A percentile compares a stretch with the other conserved stretches of the same genome.
Conservation (phyloP, 345 rosid genomes). For the Gossypium bickii region DNA sequence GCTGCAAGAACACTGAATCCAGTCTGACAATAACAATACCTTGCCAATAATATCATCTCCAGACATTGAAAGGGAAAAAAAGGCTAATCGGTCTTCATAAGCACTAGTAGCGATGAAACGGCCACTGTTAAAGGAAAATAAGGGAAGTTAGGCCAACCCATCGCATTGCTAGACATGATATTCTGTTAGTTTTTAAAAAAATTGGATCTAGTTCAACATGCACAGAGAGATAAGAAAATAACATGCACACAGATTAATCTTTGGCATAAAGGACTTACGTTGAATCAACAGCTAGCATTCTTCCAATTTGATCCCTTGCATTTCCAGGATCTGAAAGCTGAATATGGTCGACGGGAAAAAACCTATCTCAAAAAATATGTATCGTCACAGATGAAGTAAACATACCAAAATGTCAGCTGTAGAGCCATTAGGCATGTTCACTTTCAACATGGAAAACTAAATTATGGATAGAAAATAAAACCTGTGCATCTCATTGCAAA, state of each 20-base stretch:
- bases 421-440: conserved; percentile 9
- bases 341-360: conserved; percentile 74
- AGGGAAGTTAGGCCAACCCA: conserved; percentile 8
- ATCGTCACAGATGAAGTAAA: conserved; percentile 9
- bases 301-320: conserved; percentile 76
- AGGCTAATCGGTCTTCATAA: conserved; percentile 73
- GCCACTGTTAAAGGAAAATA: conserved; percentile 51
- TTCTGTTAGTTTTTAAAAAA: not conserved
- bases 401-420: conserved; percentile 10
- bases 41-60: conserved; percentile 61
- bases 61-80: conserved; percentile 70
- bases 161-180: not conserved
- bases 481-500: conserved; percentile 98
- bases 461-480: conserved; percentile 24
- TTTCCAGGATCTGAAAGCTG: conserved; percentile 83
- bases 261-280: conserved; percentile 42
- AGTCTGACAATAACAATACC: conserved; percentile 37
- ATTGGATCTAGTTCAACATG: not conserved
- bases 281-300: conserved; percentile 77
- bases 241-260: not conserved
- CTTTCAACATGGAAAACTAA: conserved; percentile 14
- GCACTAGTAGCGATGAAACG: conserved; percentile 75
- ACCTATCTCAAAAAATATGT: conserved; percentile 50
- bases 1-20: not conserved
- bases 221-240: conserved; percentile 1